A percentile compares a stretch with the other conserved stretches of the same genome.
Conservation (phyloP, 257 asterid genomes). For the Forsythia suspensa region DNA sequence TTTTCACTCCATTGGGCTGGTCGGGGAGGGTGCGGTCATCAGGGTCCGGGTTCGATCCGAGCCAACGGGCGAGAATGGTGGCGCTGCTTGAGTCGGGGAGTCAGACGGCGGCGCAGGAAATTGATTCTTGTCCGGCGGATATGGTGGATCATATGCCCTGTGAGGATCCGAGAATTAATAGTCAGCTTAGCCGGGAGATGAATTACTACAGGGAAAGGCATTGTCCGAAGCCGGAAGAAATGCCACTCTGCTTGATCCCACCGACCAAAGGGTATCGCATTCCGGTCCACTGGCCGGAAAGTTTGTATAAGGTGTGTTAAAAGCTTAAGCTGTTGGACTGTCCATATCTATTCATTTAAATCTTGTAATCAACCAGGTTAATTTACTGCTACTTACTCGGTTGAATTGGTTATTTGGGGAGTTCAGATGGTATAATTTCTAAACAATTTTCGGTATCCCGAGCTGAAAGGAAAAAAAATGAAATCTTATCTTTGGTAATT, state of each 20-base stretch:
- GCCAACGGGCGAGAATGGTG: constrained; percentile 63
- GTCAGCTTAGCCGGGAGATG: constrained; percentile 96
- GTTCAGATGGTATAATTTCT: neutral
- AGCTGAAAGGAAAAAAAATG: neutral
- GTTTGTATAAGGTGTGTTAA: constrained; percentile 72
- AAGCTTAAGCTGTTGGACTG: neutral
- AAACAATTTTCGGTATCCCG: neutral
- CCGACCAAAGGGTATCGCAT: constrained; percentile 80
- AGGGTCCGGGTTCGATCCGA: constrained; percentile 57
- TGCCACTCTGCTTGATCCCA: constrained; percentile 93
- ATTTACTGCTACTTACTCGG: neutral
- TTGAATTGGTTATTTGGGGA: neutral
- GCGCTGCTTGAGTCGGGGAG: constrained; percentile 58
- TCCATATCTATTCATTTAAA: neutral
- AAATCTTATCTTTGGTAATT: neutral
- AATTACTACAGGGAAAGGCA: constrained; percentile 94
- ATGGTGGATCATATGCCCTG: constrained; percentile 97
- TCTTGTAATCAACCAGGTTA: neutral
- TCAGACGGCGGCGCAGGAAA: constrained; percentile 24
- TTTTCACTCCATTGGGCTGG: constrained; percentile 78
- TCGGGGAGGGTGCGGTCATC: constrained; percentile 69
- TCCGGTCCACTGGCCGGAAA: constrained; percentile 91
- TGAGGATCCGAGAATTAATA: constrained; percentile 85
- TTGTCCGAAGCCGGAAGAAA: constrained; percentile 76
- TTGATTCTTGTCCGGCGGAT: constrained; percentile 68